Evolutionary conservation across 1,139 yeast species (phyloP), one percentile per base, ranked within the genome.

Genomic region (Kodamaea anthophila): DNA sequence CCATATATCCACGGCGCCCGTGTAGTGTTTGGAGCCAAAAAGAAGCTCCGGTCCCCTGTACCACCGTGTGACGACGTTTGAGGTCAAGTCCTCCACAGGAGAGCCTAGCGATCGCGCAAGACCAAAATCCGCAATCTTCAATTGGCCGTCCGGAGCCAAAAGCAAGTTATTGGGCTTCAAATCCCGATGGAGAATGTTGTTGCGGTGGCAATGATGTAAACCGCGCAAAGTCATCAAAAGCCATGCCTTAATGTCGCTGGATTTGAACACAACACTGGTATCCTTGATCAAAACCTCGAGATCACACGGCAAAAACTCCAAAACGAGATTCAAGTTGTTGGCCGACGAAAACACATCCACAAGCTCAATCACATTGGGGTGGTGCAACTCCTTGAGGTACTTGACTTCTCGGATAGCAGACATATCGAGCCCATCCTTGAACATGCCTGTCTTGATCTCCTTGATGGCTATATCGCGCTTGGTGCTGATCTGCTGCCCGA

Each of bases 61-160:
- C 98, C 98, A 91, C 37, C 97, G 63, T 2, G 99, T 91, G 2
- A 91, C 99, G 7, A 91, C 98, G 41, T 88, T 88, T 1, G 94
- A 83, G 0, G 97, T 84, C 51, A 91, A 62, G 36, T 76, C 82
- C 42, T 84, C 91, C 33, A 82, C 81, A 2, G 87, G 81, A 23
- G 77, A 72, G 2, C 93, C 91, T 38, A 85, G 60, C 2, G 88
- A 74, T 35, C 98, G 60, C 0, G 97, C 97, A 31, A 91, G 67
- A 44, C 98, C 98, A 63, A 91, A 91, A 84, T 91, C 98, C 5
- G 97, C 97, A 40, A 91, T 72, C 53, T 91, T 91, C 41, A 91
- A 62, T 42, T 82, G 78, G 0, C 98, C 97, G 36, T 74, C 74
- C 0, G 95, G 94, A 0, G 96, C 81, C 23, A 91, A 64, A 34